Conservation (phyloP, 306 rosid species). For the Pyrus betulifolia region DNA sequence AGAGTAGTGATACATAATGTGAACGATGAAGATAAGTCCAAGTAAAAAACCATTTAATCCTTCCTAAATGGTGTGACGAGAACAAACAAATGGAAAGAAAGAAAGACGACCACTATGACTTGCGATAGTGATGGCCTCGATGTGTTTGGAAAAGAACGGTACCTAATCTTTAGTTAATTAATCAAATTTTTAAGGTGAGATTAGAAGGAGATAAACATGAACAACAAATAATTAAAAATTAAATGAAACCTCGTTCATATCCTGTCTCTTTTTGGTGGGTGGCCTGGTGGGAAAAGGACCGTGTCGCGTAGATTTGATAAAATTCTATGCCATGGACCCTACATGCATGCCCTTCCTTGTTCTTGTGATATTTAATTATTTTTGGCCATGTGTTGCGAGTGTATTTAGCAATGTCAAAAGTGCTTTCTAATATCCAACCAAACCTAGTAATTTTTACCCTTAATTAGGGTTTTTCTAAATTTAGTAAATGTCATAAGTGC, state of each 20-base stretch:
- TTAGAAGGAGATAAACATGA: conserved; percentile 1
- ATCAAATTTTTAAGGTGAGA: not conserved
- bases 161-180: conserved; percentile 9
- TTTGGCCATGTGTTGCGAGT: not conserved
- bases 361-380: not conserved
- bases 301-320: not conserved
- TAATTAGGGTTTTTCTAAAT: no score
- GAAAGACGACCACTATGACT: not conserved
- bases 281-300: not conserved
- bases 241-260: not conserved
- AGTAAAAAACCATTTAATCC: conserved; percentile 2
- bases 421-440: no score
- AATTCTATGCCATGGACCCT: not conserved
- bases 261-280: not conserved
- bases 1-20: not conserved
- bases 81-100: conserved; percentile 2
- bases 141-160: not conserved
- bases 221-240: not conserved
- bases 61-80: conserved; percentile 14
- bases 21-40: not conserved
- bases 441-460: no score
- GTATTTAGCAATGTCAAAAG: no score
- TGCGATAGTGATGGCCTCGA: not conserved
- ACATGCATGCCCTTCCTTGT: not conserved
- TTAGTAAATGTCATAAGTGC: no score